Evolutionary conservation across 345 rosid species (phyloP).

Genomic region (Salix viminalis): DNA sequence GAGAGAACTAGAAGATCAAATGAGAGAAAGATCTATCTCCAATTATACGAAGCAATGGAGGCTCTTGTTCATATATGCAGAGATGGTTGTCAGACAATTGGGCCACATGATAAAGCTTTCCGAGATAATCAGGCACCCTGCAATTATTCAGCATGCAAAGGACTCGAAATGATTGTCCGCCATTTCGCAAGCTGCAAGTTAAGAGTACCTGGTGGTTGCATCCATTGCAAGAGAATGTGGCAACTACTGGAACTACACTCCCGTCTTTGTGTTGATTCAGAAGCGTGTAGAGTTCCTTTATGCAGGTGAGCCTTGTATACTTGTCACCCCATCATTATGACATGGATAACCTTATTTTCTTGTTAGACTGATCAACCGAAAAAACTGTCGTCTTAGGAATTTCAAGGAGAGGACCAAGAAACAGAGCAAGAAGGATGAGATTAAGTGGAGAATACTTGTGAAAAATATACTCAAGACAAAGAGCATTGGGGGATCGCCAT

Average conservation of each 20-base stretch:
- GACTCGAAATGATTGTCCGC: constrained; percentile 67
- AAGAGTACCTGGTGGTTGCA: constrained; percentile 76
- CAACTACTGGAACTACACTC: constrained; percentile 80
- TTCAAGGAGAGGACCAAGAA: constrained; percentile 60
- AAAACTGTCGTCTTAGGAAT: constrained; percentile 35
- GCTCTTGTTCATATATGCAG: constrained; percentile 90
- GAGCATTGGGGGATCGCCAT: constrained; percentile 50
- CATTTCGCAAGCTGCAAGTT: constrained; percentile 77
- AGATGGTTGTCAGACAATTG: constrained; percentile 85
- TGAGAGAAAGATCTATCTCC: constrained; percentile 61
- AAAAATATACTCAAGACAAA: constrained; percentile 58
- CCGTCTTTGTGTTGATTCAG: constrained; percentile 63
- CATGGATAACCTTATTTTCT: not conserved
- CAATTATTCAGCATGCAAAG: constrained; percentile 65
- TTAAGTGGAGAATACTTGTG: constrained; percentile 63
- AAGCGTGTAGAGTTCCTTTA: constrained; percentile 70
- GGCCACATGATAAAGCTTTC: constrained; percentile 74
- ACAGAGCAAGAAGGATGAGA: constrained; percentile 73
- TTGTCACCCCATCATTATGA: not conserved
- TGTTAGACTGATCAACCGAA: not conserved
- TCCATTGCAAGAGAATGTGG: constrained; percentile 95
- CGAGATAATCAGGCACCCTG: constrained; percentile 50
- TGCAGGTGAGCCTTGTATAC: constrained; percentile 45
- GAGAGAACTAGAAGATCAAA: constrained; percentile 47
- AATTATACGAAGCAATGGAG: constrained; percentile 84